Base-by-base conservation (phyloP, 2,329 filamentous ascomycete species). In the Raffaelea ambrosiae region DNA sequence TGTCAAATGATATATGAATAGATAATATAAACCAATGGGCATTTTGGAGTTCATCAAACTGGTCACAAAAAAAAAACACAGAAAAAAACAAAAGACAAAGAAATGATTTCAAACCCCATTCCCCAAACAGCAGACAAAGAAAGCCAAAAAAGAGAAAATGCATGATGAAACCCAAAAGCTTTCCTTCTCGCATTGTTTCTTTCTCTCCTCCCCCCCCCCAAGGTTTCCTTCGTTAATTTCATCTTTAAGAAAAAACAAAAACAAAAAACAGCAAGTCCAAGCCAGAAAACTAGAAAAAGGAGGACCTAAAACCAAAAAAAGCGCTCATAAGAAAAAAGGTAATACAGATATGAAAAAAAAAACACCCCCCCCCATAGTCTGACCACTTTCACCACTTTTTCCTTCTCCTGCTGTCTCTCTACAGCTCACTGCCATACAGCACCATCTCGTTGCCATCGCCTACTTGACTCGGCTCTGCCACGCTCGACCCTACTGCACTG, bases 401-500 rank as follows among this genome's bases (percentile, higher is more conserved):
- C 48, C 8, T 31, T 19, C 8, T 42, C 40, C 29, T 3, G n/a
- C n/a, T n/a, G n/a, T n/a, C 22, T 18, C 7, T 26, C 40, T 26
- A 42, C 35, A 29, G 26, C 43, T 14, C 22, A 36, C 19, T 51
- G 46, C 26, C 26, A 22, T 56, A 55, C 36, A 59, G 13, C n/a
- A 56, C 54, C 39, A 58, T 48, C 47, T 59, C 57, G 16, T 51
- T 41, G 11, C 50, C 48, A 5, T 44, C 62, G 11, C 35, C 49
- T 21, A 43, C 29, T 55, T n/a, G 50, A 46, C 58, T 58, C 7
- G 51, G 21, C 31, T 44, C 52, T 16, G 46, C 48, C 40, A 51
- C 52, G 51, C 61, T 57, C 19, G 59, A 57, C 11, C 60, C 57
- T 23, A 59, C 57, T 4, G 58, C 66, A 48, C 69, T 73, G 55